These are phyloP conservation scores for Jamesozyma piceae DNA, from an alignment of 805 yeast genomes.

Conservation along the genomic window DNA sequence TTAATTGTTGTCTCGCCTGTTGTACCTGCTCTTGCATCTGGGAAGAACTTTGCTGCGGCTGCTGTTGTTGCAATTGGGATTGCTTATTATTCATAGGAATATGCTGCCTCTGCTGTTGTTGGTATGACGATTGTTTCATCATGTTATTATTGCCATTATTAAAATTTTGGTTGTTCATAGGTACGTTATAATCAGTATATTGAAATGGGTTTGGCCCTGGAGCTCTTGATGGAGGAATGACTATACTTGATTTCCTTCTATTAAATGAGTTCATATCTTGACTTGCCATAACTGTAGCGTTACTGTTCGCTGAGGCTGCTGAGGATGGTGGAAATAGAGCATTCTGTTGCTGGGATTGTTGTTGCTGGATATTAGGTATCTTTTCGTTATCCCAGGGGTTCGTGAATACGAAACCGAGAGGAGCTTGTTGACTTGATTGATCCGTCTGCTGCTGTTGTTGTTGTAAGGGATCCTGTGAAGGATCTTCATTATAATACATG, in stretches of 20 bases:
- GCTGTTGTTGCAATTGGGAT: slow-evolving; percentile 5
- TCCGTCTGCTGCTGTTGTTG: slow-evolving; percentile 3
- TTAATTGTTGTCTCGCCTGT: slow-evolving; percentile 13
- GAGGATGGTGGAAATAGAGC: neutral
- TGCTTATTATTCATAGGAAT: neutral
- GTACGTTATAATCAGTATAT: slow-evolving; percentile 20
- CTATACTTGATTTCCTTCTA: slow-evolving; percentile 29
- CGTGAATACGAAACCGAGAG: slow-evolving; percentile 5
- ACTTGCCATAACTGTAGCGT: neutral
- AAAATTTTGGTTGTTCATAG: slow-evolving; percentile 1
- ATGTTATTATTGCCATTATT: neutral
- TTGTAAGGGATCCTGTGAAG: slow-evolving; percentile 2
- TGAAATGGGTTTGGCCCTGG: slow-evolving; percentile 35
- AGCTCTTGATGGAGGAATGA: slow-evolving; percentile 38
- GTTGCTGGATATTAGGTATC: slow-evolving; percentile 1
- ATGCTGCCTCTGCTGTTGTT: slow-evolving; percentile 5
- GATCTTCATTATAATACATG: slow-evolving; percentile 4
- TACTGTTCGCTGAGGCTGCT: neutral
- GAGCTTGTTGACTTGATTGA: neutral
- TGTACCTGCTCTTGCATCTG: slow-evolving; percentile 8
- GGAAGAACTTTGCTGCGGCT: slow-evolving; percentile 1
- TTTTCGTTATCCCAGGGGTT: slow-evolving; percentile 13
- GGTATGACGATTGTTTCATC: neutral
- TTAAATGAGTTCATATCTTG: slow-evolving; percentile 9
- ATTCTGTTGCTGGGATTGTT: neutral